A percentile compares a stretch with the other conserved stretches of the same genome.
These are phyloP conservation scores for Albifimbria verrucaria DNA, from an alignment of 2,329 filamentous ascomycete species.

Conservation along the genomic window DNA sequence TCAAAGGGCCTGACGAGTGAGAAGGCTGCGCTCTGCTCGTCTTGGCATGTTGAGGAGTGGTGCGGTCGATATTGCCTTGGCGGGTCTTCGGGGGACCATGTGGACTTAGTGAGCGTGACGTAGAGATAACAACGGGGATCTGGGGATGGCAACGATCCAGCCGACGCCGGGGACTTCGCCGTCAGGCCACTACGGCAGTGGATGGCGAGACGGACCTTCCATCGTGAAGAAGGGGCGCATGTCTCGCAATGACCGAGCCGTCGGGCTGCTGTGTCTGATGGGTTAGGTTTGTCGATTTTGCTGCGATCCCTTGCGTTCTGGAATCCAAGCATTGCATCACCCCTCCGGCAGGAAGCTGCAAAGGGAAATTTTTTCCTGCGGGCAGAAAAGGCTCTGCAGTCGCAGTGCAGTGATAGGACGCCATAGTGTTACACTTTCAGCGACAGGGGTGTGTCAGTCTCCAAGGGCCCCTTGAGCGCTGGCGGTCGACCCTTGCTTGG, in stretches of 20 bases:
- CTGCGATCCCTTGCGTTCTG: background rate
- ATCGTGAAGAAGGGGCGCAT: background rate
- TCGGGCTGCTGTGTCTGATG: background rate
- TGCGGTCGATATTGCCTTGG: background rate
- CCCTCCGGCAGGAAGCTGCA: background rate
- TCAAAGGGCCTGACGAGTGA: background rate
- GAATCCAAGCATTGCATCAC: background rate
- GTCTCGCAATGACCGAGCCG: background rate
- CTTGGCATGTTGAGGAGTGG: background rate
- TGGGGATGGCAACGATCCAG: background rate
- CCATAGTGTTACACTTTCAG: background rate
- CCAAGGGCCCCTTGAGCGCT: too few species aligned
- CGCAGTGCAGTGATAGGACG: background rate
- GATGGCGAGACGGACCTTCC: background rate
- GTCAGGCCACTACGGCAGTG: background rate
- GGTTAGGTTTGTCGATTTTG: background rate
- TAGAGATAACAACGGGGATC: background rate
- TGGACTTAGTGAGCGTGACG: too few species aligned
- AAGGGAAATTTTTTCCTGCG: background rate
- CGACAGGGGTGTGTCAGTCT: too few species aligned
- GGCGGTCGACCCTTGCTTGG: too few species aligned
- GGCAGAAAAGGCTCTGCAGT: background rate
- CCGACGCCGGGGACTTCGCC: background rate
- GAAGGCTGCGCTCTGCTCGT: background rate
- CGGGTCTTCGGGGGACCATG: background rate